Evolutionary conservation across 768 basidiomycete genomes (phyloP).

Genomic region (Termitomyces sp.): DNA sequence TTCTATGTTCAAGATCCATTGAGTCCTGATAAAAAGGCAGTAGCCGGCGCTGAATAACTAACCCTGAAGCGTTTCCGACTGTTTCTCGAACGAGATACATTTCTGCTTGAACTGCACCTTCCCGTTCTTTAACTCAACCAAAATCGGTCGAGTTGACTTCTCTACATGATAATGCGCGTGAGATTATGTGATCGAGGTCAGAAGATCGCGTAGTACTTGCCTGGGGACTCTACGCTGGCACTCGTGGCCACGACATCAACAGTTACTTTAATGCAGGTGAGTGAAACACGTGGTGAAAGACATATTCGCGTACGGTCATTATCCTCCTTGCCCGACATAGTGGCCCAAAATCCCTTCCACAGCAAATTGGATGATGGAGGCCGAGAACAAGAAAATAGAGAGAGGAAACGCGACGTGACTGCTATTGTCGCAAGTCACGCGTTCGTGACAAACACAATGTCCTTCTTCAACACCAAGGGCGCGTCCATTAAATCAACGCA

Average conservation of each 20-base stretch:
- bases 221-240: constrained; percentile 11
- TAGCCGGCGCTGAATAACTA: constrained; percentile 16
- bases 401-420: constrained; percentile 36
- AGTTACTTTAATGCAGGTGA: neutral
- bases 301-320: constrained; percentile 26
- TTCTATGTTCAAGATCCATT: constrained; percentile 35
- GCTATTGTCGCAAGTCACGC: constrained; percentile 35
- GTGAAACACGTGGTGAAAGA: neutral
- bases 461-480: constrained; percentile 57
- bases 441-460: constrained; percentile 48
- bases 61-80: constrained; percentile 83
- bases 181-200: constrained; percentile 4
- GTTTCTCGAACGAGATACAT: constrained; percentile 65
- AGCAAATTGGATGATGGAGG: constrained; percentile 9
- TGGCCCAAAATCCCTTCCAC: constrained; percentile 23
- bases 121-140: constrained; percentile 71
- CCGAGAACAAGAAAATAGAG: constrained; percentile 18
- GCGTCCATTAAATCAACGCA: constrained; percentile 33
- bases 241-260: neutral
- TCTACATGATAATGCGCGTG: constrained; percentile 29
- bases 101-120: constrained; percentile 78
- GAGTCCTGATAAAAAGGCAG: neutral
- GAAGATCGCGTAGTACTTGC: constrained; percentile 27
- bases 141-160: constrained; percentile 32
- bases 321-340: constrained; percentile 31